Base-by-base conservation (phyloP, 495 filamentous ascomycete genomes). In the Geoglossum glabrum region DNA sequence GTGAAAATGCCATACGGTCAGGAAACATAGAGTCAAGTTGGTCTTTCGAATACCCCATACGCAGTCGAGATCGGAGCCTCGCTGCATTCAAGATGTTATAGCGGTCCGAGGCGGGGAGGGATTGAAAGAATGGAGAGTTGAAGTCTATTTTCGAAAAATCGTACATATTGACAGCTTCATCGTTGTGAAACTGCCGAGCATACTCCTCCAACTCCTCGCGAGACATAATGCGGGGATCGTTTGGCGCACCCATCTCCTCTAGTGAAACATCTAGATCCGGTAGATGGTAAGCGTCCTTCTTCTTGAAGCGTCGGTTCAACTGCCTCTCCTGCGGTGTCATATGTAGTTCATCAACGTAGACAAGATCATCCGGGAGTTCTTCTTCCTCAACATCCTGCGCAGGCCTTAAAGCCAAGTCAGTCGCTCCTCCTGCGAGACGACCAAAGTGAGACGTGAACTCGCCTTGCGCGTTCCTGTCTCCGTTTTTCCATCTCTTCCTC, bases 101-200 rank as follows among this genome's bases (percentile, higher is more conserved):
- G 23, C 90, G 82, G 73, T 98, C 92, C 1, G 80, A 84, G 8
- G 87, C 79, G 0, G 92, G 92, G 46, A 98, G 70, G 65, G 86
- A 93, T 65, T 82, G 74, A 68, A 98, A 98, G 69, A 98, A 97
- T 17, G 86, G 77, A 56, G 87, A 83, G 62, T 95, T 85, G 62
- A 96, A 98, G 69, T 98, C 93, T 58, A 98, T 98, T 68, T 97
- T 97, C 58, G 85, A 90, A 62, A 96, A 97, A 67, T 98, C 92
- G 65, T 96, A 95, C n/a, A 96, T 72, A 64, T 93, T 94, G 69
- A 98, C 86, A 70, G 96, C 90, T 68, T 96, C 92, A 36, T 90
- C 92, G 58, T 79, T 81, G 61, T 94, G 79, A 61, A 96, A 97
- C 63, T 95, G 89, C 57, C 81, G 72, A 1, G 92, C 88, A 66